Percentiles rank a stretch among this genome's conserved stretches.
These are phyloP conservation scores for Triticum monococcum DNA, from an alignment of 176 grass and related monocot genomes.

Conservation along the genomic window DNA sequence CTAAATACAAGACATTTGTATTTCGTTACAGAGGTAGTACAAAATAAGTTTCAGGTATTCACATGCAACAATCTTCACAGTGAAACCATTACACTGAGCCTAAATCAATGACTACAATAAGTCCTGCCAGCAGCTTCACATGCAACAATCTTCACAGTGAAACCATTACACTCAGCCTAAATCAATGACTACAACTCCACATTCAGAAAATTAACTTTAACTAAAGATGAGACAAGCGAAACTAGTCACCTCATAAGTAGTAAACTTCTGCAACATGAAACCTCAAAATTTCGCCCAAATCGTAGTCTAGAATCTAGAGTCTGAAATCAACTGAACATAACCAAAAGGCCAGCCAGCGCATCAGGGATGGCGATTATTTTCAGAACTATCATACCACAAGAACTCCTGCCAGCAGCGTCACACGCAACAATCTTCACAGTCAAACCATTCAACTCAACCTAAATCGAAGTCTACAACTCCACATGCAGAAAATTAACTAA, in stretches of 20 bases:
- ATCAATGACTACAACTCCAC: not conserved
- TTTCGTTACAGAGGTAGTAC: not conserved
- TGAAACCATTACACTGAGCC: not conserved
- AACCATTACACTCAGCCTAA: not conserved
- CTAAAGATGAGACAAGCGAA: not conserved
- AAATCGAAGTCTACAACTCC: not conserved
- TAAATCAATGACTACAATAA: not conserved
- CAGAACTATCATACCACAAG: not conserved
- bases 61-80: not conserved
- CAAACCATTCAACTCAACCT: not conserved
- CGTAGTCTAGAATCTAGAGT: not conserved
- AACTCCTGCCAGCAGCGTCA: not conserved
- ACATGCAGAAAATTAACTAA: slow-evolving; percentile 5
- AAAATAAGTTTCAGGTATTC: not conserved
- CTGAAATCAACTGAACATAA: not conserved
- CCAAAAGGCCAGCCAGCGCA: not conserved
- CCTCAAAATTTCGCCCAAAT: not conserved
- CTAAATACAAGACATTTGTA: no score
- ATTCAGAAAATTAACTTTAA: slow-evolving; percentile 22
- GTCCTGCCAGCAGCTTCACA: not conserved
- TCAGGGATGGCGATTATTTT: not conserved
- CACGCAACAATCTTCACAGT: not conserved
- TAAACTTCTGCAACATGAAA: not conserved
- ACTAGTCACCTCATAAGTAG: not conserved
- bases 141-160: not conserved